phyloP scores from a whole-genome alignment of 768 basidiomycete genomes.

The Podaxis pistillaris region DNA sequence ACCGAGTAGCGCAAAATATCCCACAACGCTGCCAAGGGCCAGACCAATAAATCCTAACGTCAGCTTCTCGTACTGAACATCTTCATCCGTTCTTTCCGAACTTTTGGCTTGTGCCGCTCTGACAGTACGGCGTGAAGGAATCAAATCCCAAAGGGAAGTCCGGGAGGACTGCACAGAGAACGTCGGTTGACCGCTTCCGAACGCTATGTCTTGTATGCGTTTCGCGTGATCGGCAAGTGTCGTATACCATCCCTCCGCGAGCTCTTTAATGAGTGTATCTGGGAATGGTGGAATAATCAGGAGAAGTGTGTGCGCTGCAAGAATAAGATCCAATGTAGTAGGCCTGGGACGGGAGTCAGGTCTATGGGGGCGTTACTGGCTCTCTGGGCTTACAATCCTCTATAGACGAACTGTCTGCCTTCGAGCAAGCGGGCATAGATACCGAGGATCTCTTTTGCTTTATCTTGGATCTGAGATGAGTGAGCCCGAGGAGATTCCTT shows the following conservation, averaged over 20 bases:
- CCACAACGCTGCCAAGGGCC: constrained; percentile 39
- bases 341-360: constrained; percentile 37
- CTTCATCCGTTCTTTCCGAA: constrained; percentile 34
- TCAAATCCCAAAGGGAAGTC: constrained; percentile 32
- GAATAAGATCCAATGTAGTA: constrained; percentile 59
- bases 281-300: constrained; percentile 59
- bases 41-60: constrained; percentile 54
- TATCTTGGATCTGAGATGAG: constrained; percentile 50
- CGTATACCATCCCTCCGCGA: constrained; percentile 57
- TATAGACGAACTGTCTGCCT: constrained; percentile 49
- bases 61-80: constrained; percentile 44
- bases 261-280: constrained; percentile 53
- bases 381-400: constrained; percentile 38
- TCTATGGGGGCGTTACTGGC: constrained; percentile 4
- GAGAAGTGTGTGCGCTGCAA: constrained; percentile 70
- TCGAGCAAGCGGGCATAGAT: constrained; percentile 57
- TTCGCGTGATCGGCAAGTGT: constrained; percentile 57
- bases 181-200: constrained; percentile 21
- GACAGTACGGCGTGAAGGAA: constrained; percentile 32
- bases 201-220: constrained; percentile 37
- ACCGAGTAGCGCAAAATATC: constrained; percentile 33
- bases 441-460: constrained; percentile 54
- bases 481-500: background rate
- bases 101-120: constrained; percentile 15
- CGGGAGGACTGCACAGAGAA: constrained; percentile 10